Evolutionary conservation across 768 basidiomycete genomes (phyloP).

Genomic region (Boletellus emodensis): DNA sequence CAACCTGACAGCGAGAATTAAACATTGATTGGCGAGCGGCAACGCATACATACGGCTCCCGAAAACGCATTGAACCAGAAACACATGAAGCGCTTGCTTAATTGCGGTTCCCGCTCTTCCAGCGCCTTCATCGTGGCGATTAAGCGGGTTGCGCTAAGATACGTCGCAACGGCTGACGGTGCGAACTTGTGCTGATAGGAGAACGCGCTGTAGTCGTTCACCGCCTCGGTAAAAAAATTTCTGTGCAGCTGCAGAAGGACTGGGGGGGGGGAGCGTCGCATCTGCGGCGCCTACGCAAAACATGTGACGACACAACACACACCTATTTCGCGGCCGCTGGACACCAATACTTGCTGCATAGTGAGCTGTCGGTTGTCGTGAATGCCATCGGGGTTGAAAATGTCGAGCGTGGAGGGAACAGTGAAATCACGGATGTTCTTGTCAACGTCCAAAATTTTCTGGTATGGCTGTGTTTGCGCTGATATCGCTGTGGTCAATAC

Average conservation of each 20-base stretch:
- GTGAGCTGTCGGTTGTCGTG: constrained; percentile 47
- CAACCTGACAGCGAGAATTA: constrained; percentile 40
- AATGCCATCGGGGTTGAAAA: constrained; percentile 35
- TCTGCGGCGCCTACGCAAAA: constrained; percentile 1
- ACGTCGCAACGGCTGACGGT: constrained; percentile 69
- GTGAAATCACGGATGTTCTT: constrained; percentile 50
- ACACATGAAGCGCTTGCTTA: constrained; percentile 62
- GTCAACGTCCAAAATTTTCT: constrained; percentile 51
- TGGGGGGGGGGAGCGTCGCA: constrained; percentile 25
- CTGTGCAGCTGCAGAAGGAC: constrained; percentile 67
- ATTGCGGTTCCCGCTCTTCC: constrained; percentile 53
- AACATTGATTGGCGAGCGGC: background rate
- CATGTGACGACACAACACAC: constrained; percentile 17
- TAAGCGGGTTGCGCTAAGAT: constrained; percentile 53
- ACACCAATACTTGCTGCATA: constrained; percentile 62
- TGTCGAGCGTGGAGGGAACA: constrained; percentile 48
- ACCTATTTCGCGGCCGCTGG: constrained; percentile 65
- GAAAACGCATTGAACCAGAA: constrained; percentile 77
- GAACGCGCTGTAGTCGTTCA: constrained; percentile 51
- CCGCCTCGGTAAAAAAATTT: constrained; percentile 61
- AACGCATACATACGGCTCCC: constrained; percentile 50
- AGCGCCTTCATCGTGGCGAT: constrained; percentile 55
- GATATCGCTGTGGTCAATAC: constrained; percentile 56
- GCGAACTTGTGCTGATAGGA: constrained; percentile 59
- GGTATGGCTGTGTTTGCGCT: constrained; percentile 49